These are phyloP conservation scores for Geotrichum siamense DNA, from an alignment of 1,139 yeast genomes.

Conservation along the genomic window DNA sequence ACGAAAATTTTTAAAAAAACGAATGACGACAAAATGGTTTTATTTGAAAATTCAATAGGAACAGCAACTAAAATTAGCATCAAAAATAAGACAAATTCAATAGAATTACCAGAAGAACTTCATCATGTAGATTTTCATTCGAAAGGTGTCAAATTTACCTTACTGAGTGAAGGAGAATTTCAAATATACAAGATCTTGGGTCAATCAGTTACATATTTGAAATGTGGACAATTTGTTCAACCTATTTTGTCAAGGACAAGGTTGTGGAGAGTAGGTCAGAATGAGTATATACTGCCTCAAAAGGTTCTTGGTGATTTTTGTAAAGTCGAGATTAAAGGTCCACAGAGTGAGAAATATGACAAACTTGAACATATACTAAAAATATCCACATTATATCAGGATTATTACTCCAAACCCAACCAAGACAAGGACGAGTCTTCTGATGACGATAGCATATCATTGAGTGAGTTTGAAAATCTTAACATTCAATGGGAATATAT, in stretches of 20 bases:
- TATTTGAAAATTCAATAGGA: constrained; percentile 19
- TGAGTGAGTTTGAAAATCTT: background rate
- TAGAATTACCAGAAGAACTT: background rate
- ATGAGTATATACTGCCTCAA: constrained; percentile 56
- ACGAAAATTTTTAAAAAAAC: constrained; percentile 5
- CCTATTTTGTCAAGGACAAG: constrained; percentile 59
- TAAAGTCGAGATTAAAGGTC: constrained; percentile 43
- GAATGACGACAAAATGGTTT: constrained; percentile 22
- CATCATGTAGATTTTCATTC: background rate
- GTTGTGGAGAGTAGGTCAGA: constrained; percentile 45
- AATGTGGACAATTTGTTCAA: constrained; percentile 53
- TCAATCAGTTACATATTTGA: constrained; percentile 55
- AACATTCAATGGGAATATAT: constrained; percentile 3
- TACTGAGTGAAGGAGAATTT: constrained; percentile 43
- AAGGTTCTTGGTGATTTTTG: constrained; percentile 68
- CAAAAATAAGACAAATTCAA: no score
- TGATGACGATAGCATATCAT: background rate
- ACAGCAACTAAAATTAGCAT: no score
- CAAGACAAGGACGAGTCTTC: background rate
- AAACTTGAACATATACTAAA: constrained; percentile 39
- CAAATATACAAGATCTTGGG: constrained; percentile 60
- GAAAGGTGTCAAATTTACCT: background rate
- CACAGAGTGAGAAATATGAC: constrained; percentile 34
- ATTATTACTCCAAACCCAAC: background rate
- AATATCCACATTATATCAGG: constrained; percentile 40